These are phyloP conservation scores for Tillandsia fasciculata DNA, from an alignment of 176 grass and related monocot genomes.

Conservation along the genomic window DNA sequence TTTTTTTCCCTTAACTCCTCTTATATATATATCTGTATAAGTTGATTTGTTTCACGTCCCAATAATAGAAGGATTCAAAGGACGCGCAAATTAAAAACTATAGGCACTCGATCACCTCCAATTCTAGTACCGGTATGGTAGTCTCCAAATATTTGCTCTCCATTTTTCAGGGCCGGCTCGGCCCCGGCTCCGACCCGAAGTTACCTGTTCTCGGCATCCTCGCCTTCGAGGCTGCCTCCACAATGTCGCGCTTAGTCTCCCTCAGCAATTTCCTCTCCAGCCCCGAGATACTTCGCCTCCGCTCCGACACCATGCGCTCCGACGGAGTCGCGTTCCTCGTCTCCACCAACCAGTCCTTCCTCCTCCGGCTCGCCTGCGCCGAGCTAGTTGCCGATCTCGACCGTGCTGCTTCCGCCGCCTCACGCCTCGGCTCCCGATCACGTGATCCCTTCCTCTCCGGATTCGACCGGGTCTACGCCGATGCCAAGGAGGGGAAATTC, in stretches of 20 bases:
- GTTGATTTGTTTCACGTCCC: too few species aligned
- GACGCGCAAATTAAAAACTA: too few species aligned
- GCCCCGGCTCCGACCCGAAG: not conserved
- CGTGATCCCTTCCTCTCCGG: conserved; percentile 13
- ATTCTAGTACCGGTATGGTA: not conserved
- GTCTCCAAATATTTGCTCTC: conserved; percentile 52
- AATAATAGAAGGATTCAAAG: too few species aligned
- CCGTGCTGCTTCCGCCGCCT: conserved; percentile 32
- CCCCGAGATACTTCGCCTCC: conserved; percentile 40
- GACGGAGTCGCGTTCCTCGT: conserved; percentile 55
- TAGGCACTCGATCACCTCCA: not conserved
- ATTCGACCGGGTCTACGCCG: conserved; percentile 44
- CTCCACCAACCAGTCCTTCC: conserved; percentile 51
- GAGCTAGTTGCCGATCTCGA: conserved; percentile 62
- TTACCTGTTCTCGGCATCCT: conserved; percentile 52
- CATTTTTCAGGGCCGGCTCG: conserved; percentile 34
- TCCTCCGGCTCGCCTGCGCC: conserved; percentile 51
- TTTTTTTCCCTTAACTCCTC: too few species aligned
- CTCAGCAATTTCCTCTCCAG: conserved; percentile 37
- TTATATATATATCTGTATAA: too few species aligned
- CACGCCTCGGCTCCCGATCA: conserved; percentile 38
- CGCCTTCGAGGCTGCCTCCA: conserved; percentile 61
- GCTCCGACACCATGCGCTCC: conserved; percentile 41
- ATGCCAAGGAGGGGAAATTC: conserved; percentile 46
- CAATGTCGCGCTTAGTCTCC: conserved; percentile 70